These are phyloP conservation scores for Emericellopsis terricola DNA, from an alignment of 495 filamentous ascomycete genomes.

Conservation along the genomic window DNA sequence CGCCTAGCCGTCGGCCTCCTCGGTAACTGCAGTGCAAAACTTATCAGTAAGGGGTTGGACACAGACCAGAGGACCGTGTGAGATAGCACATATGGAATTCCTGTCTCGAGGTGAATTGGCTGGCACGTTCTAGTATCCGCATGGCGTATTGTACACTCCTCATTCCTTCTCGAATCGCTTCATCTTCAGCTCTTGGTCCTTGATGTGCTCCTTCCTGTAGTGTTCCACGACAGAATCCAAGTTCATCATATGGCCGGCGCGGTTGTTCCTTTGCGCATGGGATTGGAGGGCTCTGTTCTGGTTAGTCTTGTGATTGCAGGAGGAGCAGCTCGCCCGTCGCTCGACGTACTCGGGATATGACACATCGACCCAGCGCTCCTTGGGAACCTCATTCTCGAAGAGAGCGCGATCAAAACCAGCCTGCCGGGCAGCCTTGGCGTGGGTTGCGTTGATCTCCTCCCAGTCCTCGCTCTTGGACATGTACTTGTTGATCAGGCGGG, in stretches of 20 bases:
- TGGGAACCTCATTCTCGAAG: conserved; percentile 10
- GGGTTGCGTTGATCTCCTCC: conserved; percentile 21
- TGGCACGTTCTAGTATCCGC: too few relatives aligned
- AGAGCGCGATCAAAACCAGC: conserved; percentile 31
- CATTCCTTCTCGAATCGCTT: too few relatives aligned
- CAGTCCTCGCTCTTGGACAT: conserved; percentile 18
- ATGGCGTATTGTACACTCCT: too few relatives aligned
- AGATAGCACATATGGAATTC: too few relatives aligned
- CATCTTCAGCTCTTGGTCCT: conserved; percentile 26
- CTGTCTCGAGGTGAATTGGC: too few relatives aligned
- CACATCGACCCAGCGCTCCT: conserved; percentile 20
- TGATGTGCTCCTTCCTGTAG: conserved; percentile 25
- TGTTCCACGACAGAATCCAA: conserved; percentile 27
- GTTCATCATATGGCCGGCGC: conserved; percentile 23
- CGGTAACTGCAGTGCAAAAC: too few relatives aligned
- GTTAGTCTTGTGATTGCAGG: conserved; percentile 7
- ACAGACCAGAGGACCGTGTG: too few relatives aligned
- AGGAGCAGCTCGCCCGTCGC: neutral
- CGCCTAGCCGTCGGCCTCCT: too few relatives aligned
- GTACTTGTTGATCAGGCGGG: conserved; percentile 14
- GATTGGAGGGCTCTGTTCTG: conserved; percentile 21
- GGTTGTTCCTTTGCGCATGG: conserved; percentile 24
- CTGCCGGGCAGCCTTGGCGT: conserved; percentile 22
- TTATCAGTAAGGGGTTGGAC: too few relatives aligned
- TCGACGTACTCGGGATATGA: conserved; percentile 28